phyloP scores from a whole-genome alignment of 176 grass and related monocot genomes.

The Zizania latifolia region DNA sequence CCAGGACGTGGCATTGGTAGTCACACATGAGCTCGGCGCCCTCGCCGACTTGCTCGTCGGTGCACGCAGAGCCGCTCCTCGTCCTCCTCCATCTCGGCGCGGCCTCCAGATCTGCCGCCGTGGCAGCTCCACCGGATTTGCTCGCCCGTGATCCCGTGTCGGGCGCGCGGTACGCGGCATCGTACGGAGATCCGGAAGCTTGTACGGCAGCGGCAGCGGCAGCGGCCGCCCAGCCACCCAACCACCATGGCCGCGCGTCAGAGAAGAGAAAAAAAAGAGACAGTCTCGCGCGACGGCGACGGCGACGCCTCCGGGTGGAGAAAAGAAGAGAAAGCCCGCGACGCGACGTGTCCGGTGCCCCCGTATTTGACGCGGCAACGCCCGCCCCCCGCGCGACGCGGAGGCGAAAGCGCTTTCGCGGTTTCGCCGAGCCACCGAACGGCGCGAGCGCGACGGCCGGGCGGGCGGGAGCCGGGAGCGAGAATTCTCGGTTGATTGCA shows the following conservation, averaged over 20 bases:
- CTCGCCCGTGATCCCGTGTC: background rate
- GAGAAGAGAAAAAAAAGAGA: background rate
- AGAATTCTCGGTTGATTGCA: too few species aligned
- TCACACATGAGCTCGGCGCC: too few species aligned
- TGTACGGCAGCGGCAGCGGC: slow-evolving; percentile 26
- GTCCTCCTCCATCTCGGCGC: too few species aligned
- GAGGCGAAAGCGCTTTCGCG: too few species aligned
- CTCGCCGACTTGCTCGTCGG: too few species aligned
- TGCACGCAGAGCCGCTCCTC: too few species aligned
- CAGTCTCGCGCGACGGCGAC: background rate
- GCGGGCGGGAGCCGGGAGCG: too few species aligned
- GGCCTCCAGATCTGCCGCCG: too few species aligned
- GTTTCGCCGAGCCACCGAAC: background rate
- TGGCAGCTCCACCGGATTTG: background rate
- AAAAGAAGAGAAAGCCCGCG: background rate
- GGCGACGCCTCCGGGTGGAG: background rate
- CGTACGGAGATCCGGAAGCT: slow-evolving; percentile 24
- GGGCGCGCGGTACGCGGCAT: slow-evolving; percentile 3
- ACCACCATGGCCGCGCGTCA: background rate
- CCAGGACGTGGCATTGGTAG: too few species aligned
- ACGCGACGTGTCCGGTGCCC: background rate
- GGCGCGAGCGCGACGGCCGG: too few species aligned
- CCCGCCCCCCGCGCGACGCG: background rate
- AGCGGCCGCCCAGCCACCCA: background rate
- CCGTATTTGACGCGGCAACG: background rate